Percentiles rank a stretch among this genome's conserved stretches.
Conservation (phyloP, 202 grass and related monocot species). For the Digitaria exilis region DNA sequence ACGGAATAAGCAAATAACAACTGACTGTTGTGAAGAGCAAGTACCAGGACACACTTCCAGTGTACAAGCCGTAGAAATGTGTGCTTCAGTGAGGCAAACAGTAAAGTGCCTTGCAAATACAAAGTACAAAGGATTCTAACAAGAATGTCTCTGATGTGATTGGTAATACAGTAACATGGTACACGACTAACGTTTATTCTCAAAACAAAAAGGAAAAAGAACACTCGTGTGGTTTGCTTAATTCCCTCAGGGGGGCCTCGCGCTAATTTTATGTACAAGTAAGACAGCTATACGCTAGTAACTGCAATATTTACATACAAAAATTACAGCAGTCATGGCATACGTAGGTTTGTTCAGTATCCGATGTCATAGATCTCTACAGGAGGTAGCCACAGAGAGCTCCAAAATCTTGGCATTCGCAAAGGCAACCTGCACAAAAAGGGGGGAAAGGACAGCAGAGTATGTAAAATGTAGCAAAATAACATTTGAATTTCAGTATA, state of each 20-base stretch:
- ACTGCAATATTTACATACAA: constrained; percentile 48
- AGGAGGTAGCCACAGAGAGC: background rate
- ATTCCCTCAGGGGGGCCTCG: background rate
- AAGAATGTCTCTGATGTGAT: background rate
- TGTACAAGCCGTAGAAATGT: too few species aligned
- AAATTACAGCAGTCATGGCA: constrained; percentile 18
- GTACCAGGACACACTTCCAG: too few species aligned
- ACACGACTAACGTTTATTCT: background rate
- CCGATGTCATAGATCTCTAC: background rate
- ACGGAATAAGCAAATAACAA: too few species aligned
- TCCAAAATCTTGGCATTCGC: background rate
- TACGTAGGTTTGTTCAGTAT: constrained; percentile 16
- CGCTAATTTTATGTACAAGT: constrained; percentile 43
- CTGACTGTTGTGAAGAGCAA: too few species aligned
- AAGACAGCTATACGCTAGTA: constrained; percentile 35
- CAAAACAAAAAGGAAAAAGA: background rate
- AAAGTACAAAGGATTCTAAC: background rate
- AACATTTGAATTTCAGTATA: background rate
- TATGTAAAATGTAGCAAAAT: background rate
- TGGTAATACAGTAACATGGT: background rate
- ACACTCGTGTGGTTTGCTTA: constrained; percentile 10
- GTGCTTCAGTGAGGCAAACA: too few species aligned
- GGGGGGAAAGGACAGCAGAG: background rate
- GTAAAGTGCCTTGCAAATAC: background rate
- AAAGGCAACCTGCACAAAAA: constrained; percentile 24